phyloP scores from a whole-genome alignment of 1,284 basidiomycete genomes.

The Veloporphyrellus conicus region DNA sequence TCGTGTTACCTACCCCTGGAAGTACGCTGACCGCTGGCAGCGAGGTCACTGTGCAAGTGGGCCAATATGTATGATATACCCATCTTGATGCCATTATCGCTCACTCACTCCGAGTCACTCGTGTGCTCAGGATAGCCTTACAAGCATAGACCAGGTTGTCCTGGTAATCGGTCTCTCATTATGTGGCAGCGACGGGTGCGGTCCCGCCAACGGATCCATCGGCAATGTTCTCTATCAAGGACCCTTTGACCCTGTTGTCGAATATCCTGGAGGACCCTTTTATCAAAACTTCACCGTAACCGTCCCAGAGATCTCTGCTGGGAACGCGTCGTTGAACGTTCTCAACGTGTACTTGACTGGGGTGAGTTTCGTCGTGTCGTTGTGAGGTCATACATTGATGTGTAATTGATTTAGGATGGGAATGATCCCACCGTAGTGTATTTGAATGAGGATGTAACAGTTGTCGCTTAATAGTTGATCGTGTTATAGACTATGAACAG shows the following conservation, averaged over 20 bases:
- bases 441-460: too few relatives aligned
- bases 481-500: too few relatives aligned
- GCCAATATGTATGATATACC: conserved; percentile 18
- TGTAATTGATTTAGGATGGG: neutral
- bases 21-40: conserved; percentile 11
- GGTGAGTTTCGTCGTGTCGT: too few relatives aligned
- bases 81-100: neutral
- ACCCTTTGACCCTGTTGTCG: conserved; percentile 13
- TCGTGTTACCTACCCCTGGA: conserved; percentile 11
- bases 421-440: too few relatives aligned
- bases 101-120: neutral
- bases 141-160: conserved; percentile 26
- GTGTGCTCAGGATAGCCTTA: conserved; percentile 11
- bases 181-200: conserved; percentile 17
- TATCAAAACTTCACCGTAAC: neutral
- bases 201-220: conserved; percentile 14
- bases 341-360: too few relatives aligned
- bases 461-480: too few relatives aligned
- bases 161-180: conserved; percentile 25
- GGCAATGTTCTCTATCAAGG: conserved; percentile 27
- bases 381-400: too few relatives aligned
- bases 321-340: too few relatives aligned
- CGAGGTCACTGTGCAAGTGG: conserved; percentile 19
- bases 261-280: neutral
- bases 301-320: too few relatives aligned